Conservation (phyloP, 495 filamentous ascomycete genomes). For the Clavariopsis aquatica region DNA sequence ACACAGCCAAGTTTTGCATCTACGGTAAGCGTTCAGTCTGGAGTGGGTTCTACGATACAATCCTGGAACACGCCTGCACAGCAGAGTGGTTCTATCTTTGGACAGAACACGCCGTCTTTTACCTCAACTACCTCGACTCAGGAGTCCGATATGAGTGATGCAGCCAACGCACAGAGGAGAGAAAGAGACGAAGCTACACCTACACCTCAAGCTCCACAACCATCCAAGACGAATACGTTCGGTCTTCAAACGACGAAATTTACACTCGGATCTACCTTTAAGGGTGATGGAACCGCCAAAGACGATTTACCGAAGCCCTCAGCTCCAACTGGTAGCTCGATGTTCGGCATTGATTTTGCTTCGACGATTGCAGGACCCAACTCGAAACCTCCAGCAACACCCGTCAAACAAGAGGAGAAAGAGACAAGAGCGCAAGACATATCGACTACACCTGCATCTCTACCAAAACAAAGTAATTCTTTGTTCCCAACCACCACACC, state of each 20-base stretch:
- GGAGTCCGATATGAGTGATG: conserved; percentile 36
- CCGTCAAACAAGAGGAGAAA: conserved; percentile 60
- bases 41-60: conserved; percentile 33
- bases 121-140: conserved; percentile 26
- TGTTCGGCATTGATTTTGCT: conserved; percentile 62
- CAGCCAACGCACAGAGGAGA: conserved; percentile 24
- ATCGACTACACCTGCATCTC: conserved; percentile 56
- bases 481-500: conserved; percentile 46
- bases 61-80: conserved; percentile 34
- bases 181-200: conserved; percentile 34
- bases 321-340: conserved; percentile 46
- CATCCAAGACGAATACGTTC: conserved; percentile 29
- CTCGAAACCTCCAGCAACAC: conserved; percentile 47
- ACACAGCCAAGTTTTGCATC: conserved; percentile 45
- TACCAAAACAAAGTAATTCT: conserved; percentile 46
- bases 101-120: conserved; percentile 27
- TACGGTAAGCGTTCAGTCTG: conserved; percentile 44
- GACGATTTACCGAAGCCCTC: conserved; percentile 59
- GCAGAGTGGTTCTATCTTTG: conserved; percentile 23
- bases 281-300: conserved; percentile 65
- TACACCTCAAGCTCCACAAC: conserved; percentile 30
- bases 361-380: conserved; percentile 51
- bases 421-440: conserved; percentile 49
- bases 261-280: conserved; percentile 77
- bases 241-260: conserved; percentile 53